phyloP scores from a whole-genome alignment of 371 early-diverging fungal species.

The Mucor saturninus region DNA sequence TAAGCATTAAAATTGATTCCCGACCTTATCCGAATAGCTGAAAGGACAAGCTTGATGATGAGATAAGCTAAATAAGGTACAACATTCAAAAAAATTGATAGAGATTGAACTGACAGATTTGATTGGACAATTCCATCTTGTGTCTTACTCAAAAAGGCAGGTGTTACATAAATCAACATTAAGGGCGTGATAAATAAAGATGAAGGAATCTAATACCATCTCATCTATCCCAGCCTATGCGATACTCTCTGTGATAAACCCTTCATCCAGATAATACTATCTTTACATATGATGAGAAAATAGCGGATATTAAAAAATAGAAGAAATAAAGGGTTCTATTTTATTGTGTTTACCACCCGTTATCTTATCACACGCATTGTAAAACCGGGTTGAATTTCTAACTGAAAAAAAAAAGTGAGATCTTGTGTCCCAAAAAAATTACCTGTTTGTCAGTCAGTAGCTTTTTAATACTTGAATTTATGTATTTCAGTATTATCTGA shows the following conservation, averaged over 20 bases:
- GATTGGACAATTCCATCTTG: slow-evolving; percentile 24
- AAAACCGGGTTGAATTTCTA: slow-evolving; percentile 9
- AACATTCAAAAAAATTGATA: slow-evolving; percentile 15
- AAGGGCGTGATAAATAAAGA: background rate
- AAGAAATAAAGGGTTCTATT: background rate
- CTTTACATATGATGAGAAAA: background rate
- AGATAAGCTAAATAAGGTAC: slow-evolving; percentile 27
- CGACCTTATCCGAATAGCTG: slow-evolving; percentile 27
- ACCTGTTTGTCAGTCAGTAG: slow-evolving; percentile 5
- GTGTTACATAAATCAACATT: slow-evolving; percentile 4
- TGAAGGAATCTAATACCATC: background rate
- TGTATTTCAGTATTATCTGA: background rate
- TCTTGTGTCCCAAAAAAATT: slow-evolving; percentile 14
- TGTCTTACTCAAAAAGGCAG: slow-evolving; percentile 11
- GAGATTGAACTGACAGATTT: slow-evolving; percentile 13
- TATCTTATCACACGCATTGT: slow-evolving; percentile 23
- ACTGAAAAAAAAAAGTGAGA: slow-evolving; percentile 4
- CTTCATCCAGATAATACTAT: background rate
- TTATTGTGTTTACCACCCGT: slow-evolving; percentile 21
- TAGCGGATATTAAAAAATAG: background rate
- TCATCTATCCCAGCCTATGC: background rate
- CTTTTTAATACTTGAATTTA: background rate
- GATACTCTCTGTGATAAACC: too few species aligned
- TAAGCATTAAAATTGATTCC: slow-evolving; percentile 7
- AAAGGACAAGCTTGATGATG: slow-evolving; percentile 1